These are phyloP conservation scores for Beauveria brongniartii DNA, from an alignment of 2,329 filamentous ascomycete species.

Conservation along the genomic window DNA sequence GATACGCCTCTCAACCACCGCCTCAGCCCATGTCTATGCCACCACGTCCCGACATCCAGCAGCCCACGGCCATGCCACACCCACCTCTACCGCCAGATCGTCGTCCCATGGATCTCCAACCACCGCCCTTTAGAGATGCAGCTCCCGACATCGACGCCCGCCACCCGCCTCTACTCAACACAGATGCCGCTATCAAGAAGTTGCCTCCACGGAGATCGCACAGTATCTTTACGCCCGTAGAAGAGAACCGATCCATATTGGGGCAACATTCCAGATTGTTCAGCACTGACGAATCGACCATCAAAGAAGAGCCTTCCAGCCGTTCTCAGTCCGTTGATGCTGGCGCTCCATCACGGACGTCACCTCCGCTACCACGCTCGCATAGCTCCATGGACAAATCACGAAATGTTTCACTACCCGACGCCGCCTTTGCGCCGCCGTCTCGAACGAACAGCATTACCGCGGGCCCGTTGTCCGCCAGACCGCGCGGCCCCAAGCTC, in stretches of 20 bases:
- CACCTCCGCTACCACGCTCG: constrained; percentile 45
- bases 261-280: constrained; percentile 73
- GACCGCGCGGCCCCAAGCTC: constrained; percentile 69
- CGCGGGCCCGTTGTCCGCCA: constrained; percentile 42
- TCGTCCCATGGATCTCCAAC: constrained; percentile 43
- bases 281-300: constrained; percentile 41
- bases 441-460: constrained; percentile 71
- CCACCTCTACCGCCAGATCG: constrained; percentile 20
- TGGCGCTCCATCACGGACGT: constrained; percentile 42
- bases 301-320: constrained; percentile 31
- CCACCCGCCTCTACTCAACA: constrained; percentile 41
- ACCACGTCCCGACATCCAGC: constrained; percentile 17
- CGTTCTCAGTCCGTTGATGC: constrained; percentile 60
- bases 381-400: constrained; percentile 37
- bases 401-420: constrained; percentile 54
- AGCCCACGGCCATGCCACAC: constrained; percentile 15
- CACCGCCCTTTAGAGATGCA: constrained; percentile 42
- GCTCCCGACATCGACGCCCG: constrained; percentile 41
- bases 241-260: constrained; percentile 81
- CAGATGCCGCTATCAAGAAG: constrained; percentile 46
- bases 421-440: constrained; percentile 59
- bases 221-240: constrained; percentile 96
- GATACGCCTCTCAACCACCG: constrained; percentile 19
- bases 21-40: constrained; percentile 16
- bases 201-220: constrained; percentile 71